A percentile compares a stretch with the other conserved stretches of the same genome.
Evolutionary conservation across 352 stramenopile species (phyloP).

Genomic region (Globisporangium echinulatum): DNA sequence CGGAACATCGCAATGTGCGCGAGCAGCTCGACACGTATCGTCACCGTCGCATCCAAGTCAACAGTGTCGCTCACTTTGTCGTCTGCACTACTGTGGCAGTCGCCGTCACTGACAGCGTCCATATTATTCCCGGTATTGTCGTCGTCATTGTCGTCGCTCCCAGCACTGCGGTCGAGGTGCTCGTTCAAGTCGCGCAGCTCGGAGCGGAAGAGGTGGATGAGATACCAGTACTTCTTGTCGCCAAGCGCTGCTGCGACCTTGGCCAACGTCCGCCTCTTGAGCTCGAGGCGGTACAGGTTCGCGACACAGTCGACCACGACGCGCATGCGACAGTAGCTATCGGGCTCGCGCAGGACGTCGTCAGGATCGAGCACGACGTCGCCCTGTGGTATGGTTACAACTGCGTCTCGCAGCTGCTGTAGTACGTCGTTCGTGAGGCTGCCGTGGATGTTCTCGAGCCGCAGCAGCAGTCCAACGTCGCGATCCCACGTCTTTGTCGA

Average conservation of each 20-base stretch:
- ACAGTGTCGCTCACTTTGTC: not conserved
- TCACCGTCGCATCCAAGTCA: not conserved
- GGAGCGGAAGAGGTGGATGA: slow-evolving; percentile 35
- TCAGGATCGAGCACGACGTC: slow-evolving; percentile 4
- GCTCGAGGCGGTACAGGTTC: slow-evolving; percentile 45
- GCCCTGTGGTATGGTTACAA: not conserved
- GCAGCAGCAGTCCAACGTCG: slow-evolving; percentile 40
- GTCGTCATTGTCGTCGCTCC: slow-evolving; percentile 5
- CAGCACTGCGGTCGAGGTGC: slow-evolving; percentile 7
- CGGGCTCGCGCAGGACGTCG: slow-evolving; percentile 2
- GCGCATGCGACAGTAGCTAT: slow-evolving; percentile 21
- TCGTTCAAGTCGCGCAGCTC: slow-evolving; percentile 43
- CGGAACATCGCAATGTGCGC: slow-evolving; percentile 26
- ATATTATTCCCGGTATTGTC: slow-evolving; percentile 6
- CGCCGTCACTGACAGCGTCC: not conserved
- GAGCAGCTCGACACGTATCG: slow-evolving; percentile 13
- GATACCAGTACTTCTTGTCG: slow-evolving; percentile 44
- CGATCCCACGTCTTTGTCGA: slow-evolving; percentile 31
- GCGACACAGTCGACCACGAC: slow-evolving; percentile 34
- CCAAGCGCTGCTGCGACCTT: slow-evolving; percentile 14
- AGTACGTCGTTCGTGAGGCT: slow-evolving; percentile 32
- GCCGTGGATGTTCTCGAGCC: slow-evolving; percentile 39
- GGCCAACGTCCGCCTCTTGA: slow-evolving; percentile 29
- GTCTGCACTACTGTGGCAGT: not conserved
- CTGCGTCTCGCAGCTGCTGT: slow-evolving; percentile 10